Percentiles rank a stretch among this genome's conserved stretches.
Evolutionary conservation across 2,329 filamentous ascomycete genomes (phyloP).

Genomic region (Aureobasidium melanogenum): DNA sequence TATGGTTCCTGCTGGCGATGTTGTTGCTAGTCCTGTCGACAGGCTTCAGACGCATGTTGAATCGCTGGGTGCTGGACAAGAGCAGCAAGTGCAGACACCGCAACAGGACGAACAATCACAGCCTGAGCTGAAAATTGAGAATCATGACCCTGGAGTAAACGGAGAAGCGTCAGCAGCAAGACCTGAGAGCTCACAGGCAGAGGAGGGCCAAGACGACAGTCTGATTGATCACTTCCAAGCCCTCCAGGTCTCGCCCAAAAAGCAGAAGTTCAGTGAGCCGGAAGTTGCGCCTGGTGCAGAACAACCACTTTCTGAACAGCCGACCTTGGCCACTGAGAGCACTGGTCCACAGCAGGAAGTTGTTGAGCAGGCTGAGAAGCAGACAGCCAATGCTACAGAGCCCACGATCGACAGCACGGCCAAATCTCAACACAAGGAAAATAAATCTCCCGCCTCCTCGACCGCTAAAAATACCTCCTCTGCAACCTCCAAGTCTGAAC

Average conservation of each 20-base stretch:
- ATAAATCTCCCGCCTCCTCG: background rate
- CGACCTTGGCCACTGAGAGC: background rate
- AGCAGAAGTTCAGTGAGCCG: background rate
- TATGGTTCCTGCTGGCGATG: conserved; percentile 16
- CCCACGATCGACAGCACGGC: background rate
- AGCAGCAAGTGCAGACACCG: background rate
- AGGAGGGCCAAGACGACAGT: background rate
- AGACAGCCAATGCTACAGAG: background rate
- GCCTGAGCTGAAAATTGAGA: background rate
- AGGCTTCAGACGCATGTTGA: conserved; percentile 16
- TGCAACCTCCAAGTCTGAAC: conserved; percentile 17
- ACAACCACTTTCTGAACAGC: background rate
- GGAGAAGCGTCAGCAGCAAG: background rate
- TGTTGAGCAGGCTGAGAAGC: background rate
- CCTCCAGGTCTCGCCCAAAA: background rate
- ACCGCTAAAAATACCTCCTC: conserved; percentile 16
- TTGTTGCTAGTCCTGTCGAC: background rate
- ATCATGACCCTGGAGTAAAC: background rate
- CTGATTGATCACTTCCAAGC: background rate
- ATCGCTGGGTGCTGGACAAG: conserved; percentile 41
- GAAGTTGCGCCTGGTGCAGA: background rate
- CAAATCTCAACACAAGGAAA: background rate
- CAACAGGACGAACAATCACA: background rate
- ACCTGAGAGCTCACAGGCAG: background rate
- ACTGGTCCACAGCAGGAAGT: background rate